phyloP scores from a whole-genome alignment of 352 stramenopile species.

The Phytophthora crassamura region DNA sequence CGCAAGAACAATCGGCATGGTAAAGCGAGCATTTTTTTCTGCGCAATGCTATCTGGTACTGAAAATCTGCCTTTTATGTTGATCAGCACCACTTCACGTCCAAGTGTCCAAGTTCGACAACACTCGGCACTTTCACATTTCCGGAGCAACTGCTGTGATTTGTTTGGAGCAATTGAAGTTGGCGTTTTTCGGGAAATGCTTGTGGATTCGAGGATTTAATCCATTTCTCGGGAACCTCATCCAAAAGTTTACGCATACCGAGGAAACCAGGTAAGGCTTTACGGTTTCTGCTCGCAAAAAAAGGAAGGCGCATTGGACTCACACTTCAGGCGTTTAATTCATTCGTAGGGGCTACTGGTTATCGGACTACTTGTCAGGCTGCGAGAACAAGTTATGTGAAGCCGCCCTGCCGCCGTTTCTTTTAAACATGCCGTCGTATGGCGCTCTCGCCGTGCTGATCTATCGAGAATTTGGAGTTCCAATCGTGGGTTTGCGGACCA shows the following conservation, averaged over 20 bases:
- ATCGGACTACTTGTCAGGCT: slow-evolving; percentile 67
- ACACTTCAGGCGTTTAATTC: slow-evolving; percentile 1
- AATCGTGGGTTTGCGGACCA: slow-evolving; percentile 61
- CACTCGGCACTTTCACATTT: slow-evolving; percentile 75
- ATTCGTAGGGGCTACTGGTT: slow-evolving; percentile 59
- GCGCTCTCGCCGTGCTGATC: slow-evolving; percentile 55
- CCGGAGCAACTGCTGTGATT: slow-evolving; percentile 68
- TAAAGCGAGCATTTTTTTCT: slow-evolving; percentile 20
- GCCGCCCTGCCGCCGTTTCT: slow-evolving; percentile 60
- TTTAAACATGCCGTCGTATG: slow-evolving; percentile 55
- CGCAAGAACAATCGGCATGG: slow-evolving; percentile 76
- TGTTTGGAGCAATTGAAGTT: slow-evolving; percentile 82
- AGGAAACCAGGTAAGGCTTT: slow-evolving; percentile 52
- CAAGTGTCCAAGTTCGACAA: slow-evolving; percentile 86
- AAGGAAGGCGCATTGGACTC: not conserved
- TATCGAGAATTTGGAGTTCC: slow-evolving; percentile 73
- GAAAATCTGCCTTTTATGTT: not conserved
- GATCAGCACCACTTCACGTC: slow-evolving; percentile 66
- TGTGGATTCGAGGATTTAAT: slow-evolving; percentile 75
- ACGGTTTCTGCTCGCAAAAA: not conserved
- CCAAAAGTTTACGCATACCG: slow-evolving; percentile 50
- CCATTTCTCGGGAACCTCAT: slow-evolving; percentile 83
- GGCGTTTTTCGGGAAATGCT: slow-evolving; percentile 73
- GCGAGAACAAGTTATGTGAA: slow-evolving; percentile 67
- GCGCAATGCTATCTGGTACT: not conserved